Base-by-base conservation (phyloP, 345 rosid species). In the Moringa oleifera region DNA sequence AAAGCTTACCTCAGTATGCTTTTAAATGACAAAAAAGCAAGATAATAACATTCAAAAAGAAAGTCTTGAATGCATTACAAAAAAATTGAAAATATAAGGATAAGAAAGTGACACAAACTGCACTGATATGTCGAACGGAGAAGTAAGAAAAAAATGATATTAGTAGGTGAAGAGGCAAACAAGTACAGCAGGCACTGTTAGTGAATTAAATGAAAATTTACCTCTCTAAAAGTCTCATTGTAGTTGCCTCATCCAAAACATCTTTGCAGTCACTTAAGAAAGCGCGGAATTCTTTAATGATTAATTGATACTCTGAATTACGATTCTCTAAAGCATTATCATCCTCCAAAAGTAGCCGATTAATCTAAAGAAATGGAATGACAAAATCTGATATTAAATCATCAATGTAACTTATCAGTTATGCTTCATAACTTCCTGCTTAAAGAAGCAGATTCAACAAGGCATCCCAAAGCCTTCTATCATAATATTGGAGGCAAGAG, bases 221-320 rank as follows among this genome's bases (percentile, higher is more conserved):
- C 99, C 99, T 85, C 75, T 94, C 97, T 68, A 91, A 77, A 71
- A 94, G 90, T 81, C 69, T 91, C 99, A 94, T 91, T 50, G 99
- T 88, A 47, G 99, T 94, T 77, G 90, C 86, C 86, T 94, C 97
- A 79, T 91, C 97, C 76, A 94, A 84, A 41, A 91, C 99, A 79
- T 90, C 93, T 76, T 88, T 88, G 84, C 87, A 77, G 75, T 94
- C 99, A 63, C 97, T 75, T 62, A 91, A 87, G 80, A 94, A 94
- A 68, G 97, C 99, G 78, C 95, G 82, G 25, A 88, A 94, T 70
- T 94, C 96, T 77, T 66, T 86, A 75, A 91, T 88, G 74, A 91
- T 78, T 55, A 83, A 76, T 59, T 86, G 94, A 63, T 89, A 87
- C 73, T 94, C 96, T 22, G 91, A 87, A 74, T 78, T 77, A 33